Base-by-base conservation (phyloP, 257 asterid genomes). In the Fraxinus americana region DNA sequence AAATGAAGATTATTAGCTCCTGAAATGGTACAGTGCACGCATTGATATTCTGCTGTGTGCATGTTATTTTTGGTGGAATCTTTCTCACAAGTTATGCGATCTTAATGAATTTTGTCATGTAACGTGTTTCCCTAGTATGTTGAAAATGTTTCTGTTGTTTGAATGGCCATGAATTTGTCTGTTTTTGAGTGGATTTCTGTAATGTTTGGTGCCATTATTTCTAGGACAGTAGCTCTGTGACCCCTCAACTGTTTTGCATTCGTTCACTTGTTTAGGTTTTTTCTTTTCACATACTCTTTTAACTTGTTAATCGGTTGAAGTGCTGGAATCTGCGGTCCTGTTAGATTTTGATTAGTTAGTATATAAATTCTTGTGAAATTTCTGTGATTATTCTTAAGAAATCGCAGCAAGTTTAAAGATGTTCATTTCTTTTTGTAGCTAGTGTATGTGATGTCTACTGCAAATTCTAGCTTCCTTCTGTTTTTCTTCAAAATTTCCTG, bases 391-490 rank as follows among this genome's bases (percentile, higher is more conserved):
- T 4, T 41, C 34, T 41, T 63, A 83, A 38, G 86, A 81, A 1
- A 83, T 84, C 10, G 81, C 78, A 29, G 86, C 77, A 73, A 79
- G 69, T 82, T 84, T 80, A 79, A 71, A 6, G 48, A 59, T 34
- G 2, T 79, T 61, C 48, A 2, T 7, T 41, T 5, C 25, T 66
- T 57, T 27, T 25, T 16, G 29, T 32, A 2, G 32, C 29, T 63
- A 23, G 2, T 8, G 32, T 30, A 63, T 25, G 35, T 61, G 35
- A 57, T 57, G 27, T 57, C 30, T 59, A 59, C 29, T 8, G 11
- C 4, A 19, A 59, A 54, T 54, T 54, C n/a, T 48, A 14, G 19
- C n/a, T 48, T 13, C 2, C 57, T 48, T 48, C 57, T 14, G n/a
- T 48, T 14, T 48, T 14, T 48, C 65, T 54, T 21, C 13, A 7